Evolutionary conservation across 768 basidiomycete genomes (phyloP), one percentile per base, ranked within the genome.

Genomic region (Kwoniella dendrophila): DNA sequence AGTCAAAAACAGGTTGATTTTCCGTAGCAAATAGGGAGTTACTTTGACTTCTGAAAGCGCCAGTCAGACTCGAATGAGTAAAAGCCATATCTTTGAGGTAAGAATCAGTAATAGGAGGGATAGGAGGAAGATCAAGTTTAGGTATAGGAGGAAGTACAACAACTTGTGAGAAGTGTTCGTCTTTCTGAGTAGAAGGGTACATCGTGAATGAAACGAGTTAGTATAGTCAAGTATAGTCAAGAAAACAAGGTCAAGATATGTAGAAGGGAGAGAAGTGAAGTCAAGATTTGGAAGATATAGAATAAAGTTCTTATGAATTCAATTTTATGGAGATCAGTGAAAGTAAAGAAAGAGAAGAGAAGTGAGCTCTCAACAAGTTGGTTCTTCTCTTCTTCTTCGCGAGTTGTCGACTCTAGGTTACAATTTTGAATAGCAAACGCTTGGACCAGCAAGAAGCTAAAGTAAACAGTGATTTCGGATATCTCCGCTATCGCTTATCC

Each of bases 31-130:
- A 49, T 41, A 54, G 38, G 7, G 47, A 56, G 11, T 44, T 60
- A n/a, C 41, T 33, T n/a, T 56, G 49, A n/a, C 33, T 50, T 52
- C 54, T 43, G 3, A 53, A 52, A 0, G 32, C 24, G 20, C 20
- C 29, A 4, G 14, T 11, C 14, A 34, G 14, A 18, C 56, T 54
- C n/a, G 58, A 20, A 44, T 66, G 64, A 40, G 64, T 66, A 55
- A 66, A 66, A 2, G 62, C 64, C 20, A 59, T 51, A 0, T 44
- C 18, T 36, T 22, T 16, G 1, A 61, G 27, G n/a, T 38, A 51
- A 11, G 29, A 16, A 32, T 61, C 56, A 45, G 30, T 52, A 30
- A 66, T 66, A 7, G 40, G 40, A 5, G 64, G 64, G n/a, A 62
- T n/a, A 3, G 59, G 54, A 38, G 64, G 64, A n/a, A 66, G 49